A percentile compares a stretch with the other conserved stretches of the same genome.
Conservation (phyloP, 768 basidiomycete species). For the Candolleomyces eurysporus region DNA sequence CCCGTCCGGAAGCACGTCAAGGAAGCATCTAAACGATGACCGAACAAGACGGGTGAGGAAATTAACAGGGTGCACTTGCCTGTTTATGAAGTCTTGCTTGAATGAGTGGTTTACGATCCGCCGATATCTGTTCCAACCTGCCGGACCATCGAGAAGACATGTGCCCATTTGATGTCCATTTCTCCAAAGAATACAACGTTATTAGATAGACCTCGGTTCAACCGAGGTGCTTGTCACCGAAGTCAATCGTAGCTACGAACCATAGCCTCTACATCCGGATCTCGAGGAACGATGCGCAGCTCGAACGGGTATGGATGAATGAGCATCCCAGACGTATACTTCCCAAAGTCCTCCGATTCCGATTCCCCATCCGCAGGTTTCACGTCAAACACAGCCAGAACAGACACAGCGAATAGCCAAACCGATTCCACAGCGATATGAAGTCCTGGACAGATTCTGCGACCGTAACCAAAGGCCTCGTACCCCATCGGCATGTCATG, state of each 20-base stretch:
- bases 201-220: no score
- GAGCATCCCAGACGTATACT: slow-evolving; percentile 6
- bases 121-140: no score
- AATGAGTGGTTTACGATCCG: no score
- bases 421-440: slow-evolving; percentile 26
- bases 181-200: no score
- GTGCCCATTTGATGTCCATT: no score
- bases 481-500: slow-evolving; percentile 3
- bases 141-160: no score
- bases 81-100: no score
- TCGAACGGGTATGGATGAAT: slow-evolving; percentile 3
- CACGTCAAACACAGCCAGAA: slow-evolving; percentile 32
- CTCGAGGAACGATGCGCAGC: background rate
- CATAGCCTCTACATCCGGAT: background rate
- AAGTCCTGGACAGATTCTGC: slow-evolving; percentile 28
- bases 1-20: no score
- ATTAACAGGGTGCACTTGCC: no score
- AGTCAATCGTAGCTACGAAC: background rate
- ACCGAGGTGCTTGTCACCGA: no score
- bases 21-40: no score
- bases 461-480: slow-evolving; percentile 3
- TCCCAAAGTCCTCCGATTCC: background rate
- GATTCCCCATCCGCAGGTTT: background rate
- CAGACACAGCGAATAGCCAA: slow-evolving; percentile 26
- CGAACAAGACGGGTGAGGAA: no score